Base-by-base conservation (phyloP, 1,284 basidiomycete genomes). In the Puccinia horiana region DNA sequence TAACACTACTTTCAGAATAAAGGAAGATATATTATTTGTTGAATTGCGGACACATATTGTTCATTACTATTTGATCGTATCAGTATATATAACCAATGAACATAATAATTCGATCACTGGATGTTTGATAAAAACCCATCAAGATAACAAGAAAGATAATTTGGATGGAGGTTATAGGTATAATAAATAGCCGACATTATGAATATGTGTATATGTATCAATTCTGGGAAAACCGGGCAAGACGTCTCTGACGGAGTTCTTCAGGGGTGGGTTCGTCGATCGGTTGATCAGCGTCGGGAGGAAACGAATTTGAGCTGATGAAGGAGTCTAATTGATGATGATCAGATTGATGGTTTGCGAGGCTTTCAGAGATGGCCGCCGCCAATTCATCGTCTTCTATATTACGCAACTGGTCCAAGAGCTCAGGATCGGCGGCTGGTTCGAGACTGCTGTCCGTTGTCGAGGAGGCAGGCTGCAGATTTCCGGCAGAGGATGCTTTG, bases 241-340 rank as follows among this genome's bases (percentile, higher is more conserved):
- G 65, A 47, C 79, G 67, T 63, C 56, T 72, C 26, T 56, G 52
- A 14, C 79, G 67, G 14, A 81, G 32, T 35, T 81, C 70, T 63
- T 81, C 79, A 52, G 79, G 69, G 18, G 79, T 61, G 26, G 79
- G 79, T 65, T 81, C 79, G 61, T 81, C 79, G 29, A 67, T 56
- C 16, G 56, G n/a, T 18, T 70, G 20, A 44, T 73, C 69, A 63
- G 37, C 23, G 16, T n/a, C 40, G n/a, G 42, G 77, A 26, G 35
- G 47, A 5, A 58, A 58, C 18, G 75, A 56, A 35, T 52, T 65
- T 20, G 40, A 26, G 54, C 20, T 56, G 23, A 52, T 37, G n/a
- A 35, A 47, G 16, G 23, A 35, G 1, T 54, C 37, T 40, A 40
- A 26, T 1, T 32, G 42, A 81, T 81, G 26, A 8, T 69, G 44